These are phyloP conservation scores for Candida railenensis DNA, from an alignment of 805 yeast species.

Conservation along the genomic window DNA sequence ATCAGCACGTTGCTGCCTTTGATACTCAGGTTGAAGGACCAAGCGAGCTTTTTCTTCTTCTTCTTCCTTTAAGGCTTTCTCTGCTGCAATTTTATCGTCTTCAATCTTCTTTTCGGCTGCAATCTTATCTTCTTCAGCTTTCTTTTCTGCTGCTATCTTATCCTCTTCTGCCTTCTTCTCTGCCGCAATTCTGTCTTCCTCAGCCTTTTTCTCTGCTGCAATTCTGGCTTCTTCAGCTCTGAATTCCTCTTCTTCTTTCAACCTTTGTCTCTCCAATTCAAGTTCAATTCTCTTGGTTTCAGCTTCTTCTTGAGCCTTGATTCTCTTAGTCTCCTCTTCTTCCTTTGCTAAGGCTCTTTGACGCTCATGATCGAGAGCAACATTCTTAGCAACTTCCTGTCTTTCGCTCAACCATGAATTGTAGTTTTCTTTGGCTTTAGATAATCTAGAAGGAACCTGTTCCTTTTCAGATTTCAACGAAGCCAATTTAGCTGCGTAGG, in stretches of 20 bases:
- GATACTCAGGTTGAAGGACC: slow-evolving; percentile 23
- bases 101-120: slow-evolving; percentile 10
- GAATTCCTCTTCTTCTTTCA: slow-evolving; percentile 31
- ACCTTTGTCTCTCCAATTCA: slow-evolving; percentile 37
- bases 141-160: slow-evolving; percentile 7
- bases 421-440: slow-evolving; percentile 40
- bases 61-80: slow-evolving; percentile 21
- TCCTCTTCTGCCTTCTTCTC: slow-evolving; percentile 14
- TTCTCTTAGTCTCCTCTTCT: slow-evolving; percentile 32
- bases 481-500: slow-evolving; percentile 44
- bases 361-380: slow-evolving; percentile 33
- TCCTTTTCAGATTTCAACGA: slow-evolving; percentile 38
- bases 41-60: slow-evolving; percentile 20
- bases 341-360: slow-evolving; percentile 43
- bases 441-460: slow-evolving; percentile 32
- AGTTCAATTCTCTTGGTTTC: slow-evolving; percentile 27
- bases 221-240: slow-evolving; percentile 21
- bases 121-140: slow-evolving; percentile 10
- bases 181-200: slow-evolving; percentile 12
- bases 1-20: slow-evolving; percentile 22
- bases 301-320: slow-evolving; percentile 40
- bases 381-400: slow-evolving; percentile 39
- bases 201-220: slow-evolving; percentile 27
- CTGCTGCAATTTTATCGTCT: slow-evolving; percentile 11
- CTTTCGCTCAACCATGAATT: slow-evolving; percentile 46